Conservation (phyloP, 805 yeast species). For the Candida lessepsii region DNA sequence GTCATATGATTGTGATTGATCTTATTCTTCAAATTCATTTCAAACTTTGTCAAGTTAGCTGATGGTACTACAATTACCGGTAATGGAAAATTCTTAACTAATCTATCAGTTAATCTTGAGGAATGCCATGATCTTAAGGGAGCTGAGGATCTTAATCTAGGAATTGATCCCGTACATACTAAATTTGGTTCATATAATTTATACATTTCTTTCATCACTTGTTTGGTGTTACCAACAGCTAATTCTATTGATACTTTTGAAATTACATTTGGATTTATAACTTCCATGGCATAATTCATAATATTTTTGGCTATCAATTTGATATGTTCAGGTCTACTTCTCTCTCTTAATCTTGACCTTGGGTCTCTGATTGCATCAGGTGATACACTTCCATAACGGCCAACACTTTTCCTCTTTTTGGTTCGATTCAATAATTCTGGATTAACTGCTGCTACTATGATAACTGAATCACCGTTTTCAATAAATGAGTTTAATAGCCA, state of each 20-base stretch:
- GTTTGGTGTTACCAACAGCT: slow-evolving; percentile 56
- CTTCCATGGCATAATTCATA: slow-evolving; percentile 50
- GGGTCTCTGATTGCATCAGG: slow-evolving; percentile 25
- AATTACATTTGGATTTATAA: slow-evolving; percentile 45
- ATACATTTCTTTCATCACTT: slow-evolving; percentile 57
- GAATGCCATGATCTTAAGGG: slow-evolving; percentile 61
- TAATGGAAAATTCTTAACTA: slow-evolving; percentile 61
- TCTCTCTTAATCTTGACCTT: slow-evolving; percentile 31
- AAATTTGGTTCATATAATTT: slow-evolving; percentile 60
- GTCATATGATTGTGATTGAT: slow-evolving; percentile 15
- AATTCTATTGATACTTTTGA: slow-evolving; percentile 59
- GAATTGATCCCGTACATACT: slow-evolving; percentile 52
- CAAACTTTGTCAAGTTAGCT: slow-evolving; percentile 53
- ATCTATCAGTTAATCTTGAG: slow-evolving; percentile 60
- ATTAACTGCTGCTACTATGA: slow-evolving; percentile 55
- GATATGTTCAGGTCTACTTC: slow-evolving; percentile 48
- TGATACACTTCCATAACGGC: slow-evolving; percentile 10
- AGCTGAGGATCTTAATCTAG: slow-evolving; percentile 39
- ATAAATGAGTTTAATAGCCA: slow-evolving; percentile 57
- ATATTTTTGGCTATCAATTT: slow-evolving; percentile 46
- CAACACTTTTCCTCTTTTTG: slow-evolving; percentile 12
- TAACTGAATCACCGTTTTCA: slow-evolving; percentile 64
- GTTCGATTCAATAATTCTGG: slow-evolving; percentile 14
- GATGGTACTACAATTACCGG: slow-evolving; percentile 72
- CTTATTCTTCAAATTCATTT: slow-evolving; percentile 39